Evolutionary conservation across 2,329 filamentous ascomycete species (phyloP).

Genomic region (Pochonia chlamydosporia): DNA sequence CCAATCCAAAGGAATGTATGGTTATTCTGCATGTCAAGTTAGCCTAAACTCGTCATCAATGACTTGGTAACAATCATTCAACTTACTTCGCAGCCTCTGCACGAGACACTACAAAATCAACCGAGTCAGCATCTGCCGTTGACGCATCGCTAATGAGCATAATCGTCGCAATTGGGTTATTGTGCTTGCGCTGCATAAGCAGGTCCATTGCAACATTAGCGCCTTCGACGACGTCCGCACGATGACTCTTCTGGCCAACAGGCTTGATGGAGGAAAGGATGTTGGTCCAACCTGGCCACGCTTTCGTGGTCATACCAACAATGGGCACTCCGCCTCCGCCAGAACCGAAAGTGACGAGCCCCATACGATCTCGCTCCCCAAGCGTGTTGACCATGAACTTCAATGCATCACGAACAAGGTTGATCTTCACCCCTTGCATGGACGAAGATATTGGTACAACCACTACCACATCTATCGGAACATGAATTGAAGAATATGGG

Average conservation of each 20-base stretch:
- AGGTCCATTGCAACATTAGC: slow-evolving; percentile 98
- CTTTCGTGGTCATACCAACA: slow-evolving; percentile 96
- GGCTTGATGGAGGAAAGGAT: slow-evolving; percentile 83
- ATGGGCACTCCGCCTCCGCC: slow-evolving; percentile 88
- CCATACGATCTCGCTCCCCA: slow-evolving; percentile 93
- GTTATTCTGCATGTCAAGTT: slow-evolving; percentile 61
- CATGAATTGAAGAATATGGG: slow-evolving; percentile 59
- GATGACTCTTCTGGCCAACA: slow-evolving; percentile 91
- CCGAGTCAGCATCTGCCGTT: slow-evolving; percentile 87
- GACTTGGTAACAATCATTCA: neutral
- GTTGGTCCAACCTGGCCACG: slow-evolving; percentile 86
- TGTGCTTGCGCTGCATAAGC: slow-evolving; percentile 94
- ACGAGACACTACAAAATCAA: slow-evolving; percentile 94
- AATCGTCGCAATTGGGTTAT: slow-evolving; percentile 91
- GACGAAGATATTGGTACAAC: slow-evolving; percentile 96
- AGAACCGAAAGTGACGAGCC: slow-evolving; percentile 92
- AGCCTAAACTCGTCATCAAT: neutral
- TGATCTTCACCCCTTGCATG: slow-evolving; percentile 99
- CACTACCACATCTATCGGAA: slow-evolving; percentile 91
- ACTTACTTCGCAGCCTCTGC: slow-evolving; percentile 93
- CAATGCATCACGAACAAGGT: slow-evolving; percentile 82
- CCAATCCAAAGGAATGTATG: slow-evolving; percentile 93
- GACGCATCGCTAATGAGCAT: slow-evolving; percentile 96
- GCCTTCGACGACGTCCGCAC: slow-evolving; percentile 93
- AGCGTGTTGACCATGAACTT: slow-evolving; percentile 87